A percentile compares a stretch with the other conserved stretches of the same genome.
phyloP scores from a whole-genome alignment of 2,329 filamentous ascomycete genomes.

The Cladosporium sphaerospermum region DNA sequence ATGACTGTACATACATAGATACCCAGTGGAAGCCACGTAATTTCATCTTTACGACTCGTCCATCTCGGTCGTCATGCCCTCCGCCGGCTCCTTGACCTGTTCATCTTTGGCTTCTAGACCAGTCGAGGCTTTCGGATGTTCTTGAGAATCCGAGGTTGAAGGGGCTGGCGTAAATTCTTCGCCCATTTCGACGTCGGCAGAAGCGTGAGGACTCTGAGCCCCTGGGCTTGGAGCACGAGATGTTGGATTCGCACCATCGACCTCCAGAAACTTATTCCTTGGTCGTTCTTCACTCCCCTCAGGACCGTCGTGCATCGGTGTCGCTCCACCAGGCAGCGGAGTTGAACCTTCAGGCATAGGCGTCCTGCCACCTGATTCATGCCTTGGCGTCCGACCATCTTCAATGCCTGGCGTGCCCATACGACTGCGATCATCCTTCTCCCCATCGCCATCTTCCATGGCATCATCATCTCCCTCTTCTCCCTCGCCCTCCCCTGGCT shows the following conservation, averaged over 20 bases:
- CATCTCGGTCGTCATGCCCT: conserved; percentile 16
- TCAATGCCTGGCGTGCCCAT: conserved; percentile 42
- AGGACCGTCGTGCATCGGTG: conserved; percentile 32
- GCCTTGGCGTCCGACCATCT: conserved; percentile 18
- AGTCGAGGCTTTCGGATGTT: conserved; percentile 13
- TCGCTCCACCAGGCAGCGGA: conserved; percentile 28
- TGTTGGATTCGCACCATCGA: conserved; percentile 20
- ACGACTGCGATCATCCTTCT: conserved; percentile 38
- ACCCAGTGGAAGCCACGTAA: background rate
- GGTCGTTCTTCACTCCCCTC: conserved; percentile 19
- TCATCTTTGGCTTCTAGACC: conserved; percentile 18
- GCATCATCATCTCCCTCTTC: conserved; percentile 63
- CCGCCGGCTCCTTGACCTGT: conserved; percentile 16
- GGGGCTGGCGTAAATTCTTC: conserved; percentile 7
- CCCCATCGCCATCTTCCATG: conserved; percentile 39
- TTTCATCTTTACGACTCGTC: conserved; percentile 12
- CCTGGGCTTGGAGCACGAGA: conserved; percentile 20
- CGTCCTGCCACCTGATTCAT: conserved; percentile 8
- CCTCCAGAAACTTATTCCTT: conserved; percentile 24
- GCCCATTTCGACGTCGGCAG: conserved; percentile 26
- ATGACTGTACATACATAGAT: conserved; percentile 7
- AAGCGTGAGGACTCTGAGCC: conserved; percentile 15
- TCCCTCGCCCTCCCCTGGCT: conserved; percentile 80
- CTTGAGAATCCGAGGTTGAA: conserved; percentile 8
- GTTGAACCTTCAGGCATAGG: conserved; percentile 15